A percentile compares a stretch with the other conserved stretches of the same genome.
Evolutionary conservation across 768 basidiomycete genomes (phyloP).

Genomic region (Gymnopilus dilepis): DNA sequence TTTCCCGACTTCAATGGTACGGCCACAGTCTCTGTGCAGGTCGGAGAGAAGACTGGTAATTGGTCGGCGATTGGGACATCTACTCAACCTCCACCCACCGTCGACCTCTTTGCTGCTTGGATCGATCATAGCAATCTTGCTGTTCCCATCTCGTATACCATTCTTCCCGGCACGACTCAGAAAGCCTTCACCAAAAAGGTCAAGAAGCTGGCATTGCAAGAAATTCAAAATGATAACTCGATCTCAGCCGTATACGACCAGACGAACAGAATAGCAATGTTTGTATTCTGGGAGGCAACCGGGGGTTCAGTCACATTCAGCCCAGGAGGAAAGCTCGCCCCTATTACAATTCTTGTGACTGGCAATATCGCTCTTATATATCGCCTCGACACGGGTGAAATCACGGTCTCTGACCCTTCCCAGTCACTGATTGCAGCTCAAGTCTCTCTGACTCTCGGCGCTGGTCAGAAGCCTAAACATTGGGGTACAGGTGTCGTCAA

Average conservation of each 20-base stretch:
- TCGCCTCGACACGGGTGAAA: conserved; percentile 40
- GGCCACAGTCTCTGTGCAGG: conserved; percentile 42
- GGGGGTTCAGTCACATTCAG: conserved; percentile 50
- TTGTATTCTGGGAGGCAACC: conserved; percentile 59
- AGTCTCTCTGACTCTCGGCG: conserved; percentile 40
- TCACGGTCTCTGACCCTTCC: conserved; percentile 71
- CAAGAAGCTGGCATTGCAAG: conserved; percentile 33
- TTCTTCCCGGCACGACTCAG: conserved; percentile 55
- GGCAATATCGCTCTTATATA: conserved; percentile 53
- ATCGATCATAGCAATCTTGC: conserved; percentile 46
- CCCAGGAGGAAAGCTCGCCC: conserved; percentile 22
- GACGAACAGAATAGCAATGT: conserved; percentile 44
- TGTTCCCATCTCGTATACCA: conserved; percentile 54
- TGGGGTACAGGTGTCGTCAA: conserved; percentile 33
- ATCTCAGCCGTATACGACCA: conserved; percentile 58
- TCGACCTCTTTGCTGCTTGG: conserved; percentile 71
- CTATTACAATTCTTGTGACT: conserved; percentile 41
- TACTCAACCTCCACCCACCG: conserved; percentile 56
- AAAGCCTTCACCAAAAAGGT: conserved; percentile 46
- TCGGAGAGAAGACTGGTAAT: conserved; percentile 56
- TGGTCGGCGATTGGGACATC: conserved; percentile 73
- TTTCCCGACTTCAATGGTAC: conserved; percentile 42
- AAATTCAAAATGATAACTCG: conserved; percentile 50
- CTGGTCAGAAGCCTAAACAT: conserved; percentile 29
- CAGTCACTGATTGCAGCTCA: conserved; percentile 48